Percentiles rank a stretch among this genome's conserved stretches.
These are phyloP conservation scores for Logfia minima DNA, from an alignment of 129 eudicot genomes.

Conservation along the genomic window DNA sequence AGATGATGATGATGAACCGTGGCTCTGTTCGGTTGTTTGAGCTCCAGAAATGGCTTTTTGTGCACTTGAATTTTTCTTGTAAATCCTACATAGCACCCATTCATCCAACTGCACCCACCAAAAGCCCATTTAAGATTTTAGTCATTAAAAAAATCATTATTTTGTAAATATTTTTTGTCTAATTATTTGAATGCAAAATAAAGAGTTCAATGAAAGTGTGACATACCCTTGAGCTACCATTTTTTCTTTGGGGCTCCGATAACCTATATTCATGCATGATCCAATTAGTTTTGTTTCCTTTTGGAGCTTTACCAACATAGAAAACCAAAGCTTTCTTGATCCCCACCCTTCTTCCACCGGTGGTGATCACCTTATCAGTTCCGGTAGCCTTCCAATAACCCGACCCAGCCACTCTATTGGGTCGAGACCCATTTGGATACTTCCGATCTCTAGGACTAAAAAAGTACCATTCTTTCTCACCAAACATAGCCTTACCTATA, in stretches of 20 bases:
- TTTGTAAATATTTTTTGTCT: background rate
- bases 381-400: conserved; percentile 99
- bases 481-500: conserved; percentile 75
- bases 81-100: conserved; percentile 92
- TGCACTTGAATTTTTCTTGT: conserved; percentile 84
- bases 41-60: conserved; percentile 35
- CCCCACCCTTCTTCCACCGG: conserved; percentile 74
- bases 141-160: background rate
- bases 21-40: conserved; percentile 64
- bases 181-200: background rate
- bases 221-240: conserved; percentile 63
- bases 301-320: conserved; percentile 89
- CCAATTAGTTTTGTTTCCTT: conserved; percentile 92
- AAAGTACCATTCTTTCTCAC: conserved; percentile 96
- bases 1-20: conserved; percentile 63
- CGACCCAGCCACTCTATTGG: conserved; percentile 86
- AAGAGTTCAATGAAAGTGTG: background rate
- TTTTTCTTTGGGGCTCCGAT: conserved; percentile 57
- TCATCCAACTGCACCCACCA: conserved; percentile 68
- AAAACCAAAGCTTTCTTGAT: conserved; percentile 90
- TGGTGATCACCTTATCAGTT: conserved; percentile 75
- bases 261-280: conserved; percentile 96
- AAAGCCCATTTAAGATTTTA: background rate
- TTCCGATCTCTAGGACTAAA: conserved; percentile 91
- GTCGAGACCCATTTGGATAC: conserved; percentile 92